A percentile compares a stretch with the other conserved stretches of the same genome.
Evolutionary conservation across 2,329 filamentous ascomycete genomes (phyloP).

Genomic region (Aotearoamyces nothofagi): DNA sequence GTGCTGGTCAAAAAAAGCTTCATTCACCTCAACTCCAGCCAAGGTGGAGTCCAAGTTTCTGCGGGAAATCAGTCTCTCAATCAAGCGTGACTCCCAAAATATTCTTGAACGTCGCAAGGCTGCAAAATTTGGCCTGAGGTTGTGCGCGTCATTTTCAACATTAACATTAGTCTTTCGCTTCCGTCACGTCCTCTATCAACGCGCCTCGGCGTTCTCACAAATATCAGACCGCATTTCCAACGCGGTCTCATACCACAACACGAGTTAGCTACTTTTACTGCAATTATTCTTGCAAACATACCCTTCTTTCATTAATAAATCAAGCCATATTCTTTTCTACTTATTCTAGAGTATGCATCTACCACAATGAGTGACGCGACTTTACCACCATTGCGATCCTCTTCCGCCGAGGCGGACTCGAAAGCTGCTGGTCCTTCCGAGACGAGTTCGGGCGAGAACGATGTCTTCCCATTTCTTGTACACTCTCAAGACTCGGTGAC

Average conservation of each 20-base stretch:
- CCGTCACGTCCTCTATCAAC: constrained; percentile 1
- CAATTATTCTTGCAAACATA: constrained; percentile 4
- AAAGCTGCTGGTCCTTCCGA: constrained; percentile 6
- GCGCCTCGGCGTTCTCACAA: neutral
- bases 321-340: too few relatives aligned
- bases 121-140: too few relatives aligned
- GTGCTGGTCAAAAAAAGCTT: too few relatives aligned
- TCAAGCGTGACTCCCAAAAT: too few relatives aligned
- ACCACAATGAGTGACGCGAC: constrained; percentile 19
- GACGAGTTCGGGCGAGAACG: constrained; percentile 9
- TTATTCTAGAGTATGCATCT: constrained; percentile 1
- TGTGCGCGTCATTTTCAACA: too few relatives aligned
- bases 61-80: too few relatives aligned
- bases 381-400: constrained; percentile 15
- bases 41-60: too few relatives aligned
- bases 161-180: too few relatives aligned
- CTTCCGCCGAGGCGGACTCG: constrained; percentile 8
- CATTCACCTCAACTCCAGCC: too few relatives aligned
- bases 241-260: neutral
- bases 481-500: constrained; percentile 7
- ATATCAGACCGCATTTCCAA: neutral
- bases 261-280: neutral
- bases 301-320: constrained; percentile 13
- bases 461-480: constrained; percentile 9
- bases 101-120: too few relatives aligned